These are phyloP conservation scores for Juglanconis juglandina DNA, from an alignment of 2,329 filamentous ascomycete genomes.

Conservation along the genomic window DNA sequence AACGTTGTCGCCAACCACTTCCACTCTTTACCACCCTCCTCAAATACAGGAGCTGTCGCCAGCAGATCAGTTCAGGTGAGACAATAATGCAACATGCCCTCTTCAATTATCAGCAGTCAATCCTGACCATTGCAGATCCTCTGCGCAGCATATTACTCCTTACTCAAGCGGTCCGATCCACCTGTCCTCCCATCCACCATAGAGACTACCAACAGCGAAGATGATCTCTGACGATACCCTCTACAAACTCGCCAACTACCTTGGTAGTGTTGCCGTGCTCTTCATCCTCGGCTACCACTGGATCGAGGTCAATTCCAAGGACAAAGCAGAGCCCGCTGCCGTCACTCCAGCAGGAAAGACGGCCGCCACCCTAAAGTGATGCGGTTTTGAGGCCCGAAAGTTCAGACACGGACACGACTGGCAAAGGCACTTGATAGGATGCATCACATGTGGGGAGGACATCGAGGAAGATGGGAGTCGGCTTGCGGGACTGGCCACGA, in stretches of 20 bases:
- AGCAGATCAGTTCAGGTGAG: neutral
- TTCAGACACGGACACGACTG: neutral
- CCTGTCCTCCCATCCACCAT: neutral
- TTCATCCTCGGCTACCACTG: constrained; percentile 95
- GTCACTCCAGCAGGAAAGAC: constrained; percentile 21
- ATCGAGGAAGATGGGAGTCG: neutral
- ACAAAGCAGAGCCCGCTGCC: constrained; percentile 25
- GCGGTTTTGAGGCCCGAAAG: neutral
- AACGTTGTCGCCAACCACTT: neutral
- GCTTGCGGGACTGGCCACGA: neutral
- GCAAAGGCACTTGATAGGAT: neutral
- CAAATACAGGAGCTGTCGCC: neutral
- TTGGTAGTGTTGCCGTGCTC: constrained; percentile 84
- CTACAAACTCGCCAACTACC: constrained; percentile 87
- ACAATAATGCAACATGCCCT: no score
- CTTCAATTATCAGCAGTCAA: neutral
- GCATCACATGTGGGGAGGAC: neutral
- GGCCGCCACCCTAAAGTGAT: constrained; percentile 12
- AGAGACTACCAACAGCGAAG: constrained; percentile 33
- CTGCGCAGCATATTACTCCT: neutral
- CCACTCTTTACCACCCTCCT: neutral
- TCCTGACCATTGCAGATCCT: neutral
- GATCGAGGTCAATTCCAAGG: constrained; percentile 82
- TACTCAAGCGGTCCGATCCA: neutral
- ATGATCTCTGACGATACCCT: constrained; percentile 96